Conservation (phyloP, 2,329 filamentous ascomycete genomes). For the Neofusicoccum laricinum region DNA sequence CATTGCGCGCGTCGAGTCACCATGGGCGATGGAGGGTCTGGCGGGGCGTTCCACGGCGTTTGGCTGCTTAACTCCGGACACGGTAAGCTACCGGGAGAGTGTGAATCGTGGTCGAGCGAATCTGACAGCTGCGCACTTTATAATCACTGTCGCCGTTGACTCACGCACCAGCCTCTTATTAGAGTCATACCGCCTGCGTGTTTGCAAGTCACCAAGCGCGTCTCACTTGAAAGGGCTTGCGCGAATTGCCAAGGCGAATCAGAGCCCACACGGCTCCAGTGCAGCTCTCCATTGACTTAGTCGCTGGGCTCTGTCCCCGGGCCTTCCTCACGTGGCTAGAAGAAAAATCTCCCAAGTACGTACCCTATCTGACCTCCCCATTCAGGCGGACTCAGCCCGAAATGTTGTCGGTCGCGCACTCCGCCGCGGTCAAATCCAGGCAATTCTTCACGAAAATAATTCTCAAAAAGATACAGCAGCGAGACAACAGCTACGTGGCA, state of each 20-base stretch:
- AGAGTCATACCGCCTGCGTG: constrained; percentile 3
- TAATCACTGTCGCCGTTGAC: neutral
- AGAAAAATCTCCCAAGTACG: no score
- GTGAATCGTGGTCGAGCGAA: neutral
- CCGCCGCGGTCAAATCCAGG: no score
- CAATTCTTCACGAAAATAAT: no score
- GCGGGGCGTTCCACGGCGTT: neutral
- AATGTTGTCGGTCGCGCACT: no score
- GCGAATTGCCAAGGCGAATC: neutral
- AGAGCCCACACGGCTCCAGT: no score
- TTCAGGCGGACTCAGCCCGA: no score
- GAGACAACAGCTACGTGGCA: no score
- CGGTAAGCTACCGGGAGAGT: constrained; percentile 3
- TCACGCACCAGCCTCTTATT: neutral
- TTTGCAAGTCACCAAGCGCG: neutral
- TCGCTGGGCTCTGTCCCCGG: no score
- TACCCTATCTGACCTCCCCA: no score
- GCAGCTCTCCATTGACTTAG: neutral
- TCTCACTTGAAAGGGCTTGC: neutral
- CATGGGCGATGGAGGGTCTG: neutral
- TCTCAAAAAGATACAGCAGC: no score
- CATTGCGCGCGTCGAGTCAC: neutral
- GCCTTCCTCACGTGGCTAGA: neutral
- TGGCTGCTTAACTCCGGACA: neutral
- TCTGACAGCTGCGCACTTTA: neutral